Evolutionary conservation across 306 rosid species (phyloP), one percentile per base, ranked within the genome.

Genomic region (Potentilla sterilis): DNA sequence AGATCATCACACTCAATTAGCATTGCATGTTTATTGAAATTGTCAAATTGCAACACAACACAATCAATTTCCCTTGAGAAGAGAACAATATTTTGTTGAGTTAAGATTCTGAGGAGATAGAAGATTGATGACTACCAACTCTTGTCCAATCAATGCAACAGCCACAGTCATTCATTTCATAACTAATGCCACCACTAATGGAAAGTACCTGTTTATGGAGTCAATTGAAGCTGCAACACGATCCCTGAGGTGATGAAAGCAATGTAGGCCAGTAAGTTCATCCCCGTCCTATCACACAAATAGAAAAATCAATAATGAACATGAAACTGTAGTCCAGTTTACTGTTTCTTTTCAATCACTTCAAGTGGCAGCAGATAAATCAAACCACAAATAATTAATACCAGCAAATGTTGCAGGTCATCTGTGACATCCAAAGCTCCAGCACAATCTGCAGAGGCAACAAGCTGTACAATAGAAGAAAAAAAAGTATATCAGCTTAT

Each of bases 351-450:
- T 9, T 28, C 15, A 22, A 24, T 2, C 4, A 9, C 22, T 21
- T 12, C 24, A 40, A 18, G 24, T 41, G 32, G 55, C 0, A 1
- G 18, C 13, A 44, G n/a, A 32, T 61, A 7, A 61, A 62, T 22
- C 5, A 63, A 42, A 68, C 0, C 0, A 21, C 37, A 64, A 24
- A 49, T 32, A 58, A 68, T 69, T 59, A 35, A 69, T 92, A 96
- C 99, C 96, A 92, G 87, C 74, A 96, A 84, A 77, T 92, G 89
- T 64, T 87, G 97, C 87, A 96, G 89, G 88, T 92, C 98, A 13
- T 92, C 96, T 14, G 97, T 96, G 67, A 96, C 88, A 79, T 96
- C 99, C 83, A 96, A 81, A 18, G 99, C 98, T 86, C 99, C 98
- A 62, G 98, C 93, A 89, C 98, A 96, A 83, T 96, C 99, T 84